Evolutionary conservation across 805 yeast species (phyloP), one percentile per base, ranked within the genome.

Genomic region (Candida piceae): DNA sequence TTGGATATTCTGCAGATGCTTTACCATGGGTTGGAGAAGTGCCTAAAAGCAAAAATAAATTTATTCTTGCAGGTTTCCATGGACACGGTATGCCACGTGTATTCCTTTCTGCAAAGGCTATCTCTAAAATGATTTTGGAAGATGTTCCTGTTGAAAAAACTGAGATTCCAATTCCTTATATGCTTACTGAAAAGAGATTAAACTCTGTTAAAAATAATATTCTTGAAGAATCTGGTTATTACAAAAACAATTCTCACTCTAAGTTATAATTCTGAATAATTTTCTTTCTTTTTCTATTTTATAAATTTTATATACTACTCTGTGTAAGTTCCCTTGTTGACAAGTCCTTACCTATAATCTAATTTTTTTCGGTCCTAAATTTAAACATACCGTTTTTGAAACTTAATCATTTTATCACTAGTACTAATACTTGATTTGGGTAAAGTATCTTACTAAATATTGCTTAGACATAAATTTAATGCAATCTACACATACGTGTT

Each of bases 41-140:
- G 6, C 47, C 53, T 7, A 36, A 32, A 2, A 46, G 50, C 25
- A 44, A 50, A 27, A 51, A 57, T 40, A 50, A 57, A 20, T 67
- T 46, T 36, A 52, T 65, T 20, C 46, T 59, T 34, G 72, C 72
- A 7, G 74, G 74, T 1, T 70, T 66, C 54, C 61, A 66, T 28
- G 74, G 73, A 4, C 74, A 70, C 46, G 75, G 75, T 24, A 68
- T 70, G 73, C 72, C 74, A 16, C 55, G 73, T 29, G 62, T 65
- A 5, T 63, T 62, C 39, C 39, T 64, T 15, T 44, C 59, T 20
- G 72, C 68, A n/a, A 35, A 35, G 21, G 38, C 38, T 15, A 21
- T 35, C 7, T 26, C 38, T 16, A 18, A 23, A 7, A 29, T 34
- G 38, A 23, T 37, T 8, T 24, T 39, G 5, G 11, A 31, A 15